Percentiles rank a stretch among this genome's conserved stretches.
These are phyloP conservation scores for Neurospora tetrasperma DNA, from an alignment of 495 filamentous ascomycete genomes.

Conservation along the genomic window DNA sequence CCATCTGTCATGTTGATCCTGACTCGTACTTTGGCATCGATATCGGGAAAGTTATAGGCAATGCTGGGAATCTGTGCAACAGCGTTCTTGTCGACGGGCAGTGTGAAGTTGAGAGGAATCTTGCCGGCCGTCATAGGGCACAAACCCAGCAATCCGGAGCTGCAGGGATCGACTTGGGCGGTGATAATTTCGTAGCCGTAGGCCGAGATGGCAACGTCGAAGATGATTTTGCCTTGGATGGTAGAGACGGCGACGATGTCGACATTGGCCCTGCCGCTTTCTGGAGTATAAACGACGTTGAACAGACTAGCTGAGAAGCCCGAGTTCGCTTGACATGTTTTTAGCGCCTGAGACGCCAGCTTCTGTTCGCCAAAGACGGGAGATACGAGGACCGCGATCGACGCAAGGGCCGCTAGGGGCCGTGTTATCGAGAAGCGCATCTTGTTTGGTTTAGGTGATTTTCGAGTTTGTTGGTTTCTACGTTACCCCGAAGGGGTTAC, in stretches of 20 bases:
- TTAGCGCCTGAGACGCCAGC: constrained; percentile 64
- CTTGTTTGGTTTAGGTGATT: neutral
- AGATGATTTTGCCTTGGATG: constrained; percentile 72
- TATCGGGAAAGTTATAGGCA: constrained; percentile 81
- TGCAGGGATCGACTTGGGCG: constrained; percentile 66
- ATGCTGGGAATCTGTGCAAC: constrained; percentile 65
- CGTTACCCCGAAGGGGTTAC: neutral
- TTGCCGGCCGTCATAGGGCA: constrained; percentile 90
- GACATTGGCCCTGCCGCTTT: constrained; percentile 60
- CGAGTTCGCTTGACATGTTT: constrained; percentile 66
- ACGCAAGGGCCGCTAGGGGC: constrained; percentile 20
- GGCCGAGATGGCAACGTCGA: constrained; percentile 64
- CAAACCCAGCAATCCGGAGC: constrained; percentile 57
- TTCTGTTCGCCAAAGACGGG: constrained; percentile 22
- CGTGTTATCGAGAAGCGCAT: constrained; percentile 5
- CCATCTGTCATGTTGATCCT: constrained; percentile 59
- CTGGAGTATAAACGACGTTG: constrained; percentile 68
- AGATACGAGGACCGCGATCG: constrained; percentile 15
- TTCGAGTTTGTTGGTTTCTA: neutral
- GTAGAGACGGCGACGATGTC: constrained; percentile 75
- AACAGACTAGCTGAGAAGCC: constrained; percentile 76
- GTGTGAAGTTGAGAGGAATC: constrained; percentile 65
- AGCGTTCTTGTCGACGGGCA: constrained; percentile 48
- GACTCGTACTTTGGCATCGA: constrained; percentile 77
- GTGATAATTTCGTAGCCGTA: constrained; percentile 69